phyloP scores from a whole-genome alignment of 495 filamentous ascomycete genomes.

The Hypoxylon perforatum region DNA sequence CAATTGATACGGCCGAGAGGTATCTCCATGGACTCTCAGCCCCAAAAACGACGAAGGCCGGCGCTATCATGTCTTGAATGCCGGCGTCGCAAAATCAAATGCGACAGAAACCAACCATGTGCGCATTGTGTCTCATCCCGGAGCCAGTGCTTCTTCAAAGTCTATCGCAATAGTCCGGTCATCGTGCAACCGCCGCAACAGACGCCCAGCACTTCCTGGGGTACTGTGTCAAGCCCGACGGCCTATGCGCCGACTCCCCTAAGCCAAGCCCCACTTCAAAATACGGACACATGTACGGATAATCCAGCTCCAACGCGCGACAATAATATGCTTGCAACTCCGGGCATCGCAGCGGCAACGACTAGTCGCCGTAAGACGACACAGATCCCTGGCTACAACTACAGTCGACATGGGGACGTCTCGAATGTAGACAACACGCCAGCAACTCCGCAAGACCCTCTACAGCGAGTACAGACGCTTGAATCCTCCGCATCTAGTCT shows the following conservation, averaged over 20 bases:
- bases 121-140: constrained; percentile 52
- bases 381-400: not conserved
- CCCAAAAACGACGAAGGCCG: constrained; percentile 49
- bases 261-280: not conserved
- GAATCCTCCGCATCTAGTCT: constrained; percentile 30
- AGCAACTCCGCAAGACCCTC: constrained; percentile 29
- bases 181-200: not conserved
- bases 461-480: constrained; percentile 32
- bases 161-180: constrained; percentile 23
- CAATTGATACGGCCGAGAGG: constrained; percentile 15
- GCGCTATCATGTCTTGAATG: constrained; percentile 59
- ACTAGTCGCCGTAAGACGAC: not conserved
- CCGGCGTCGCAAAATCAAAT: constrained; percentile 64
- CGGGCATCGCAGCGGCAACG: not conserved
- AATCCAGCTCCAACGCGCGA: too few relatives aligned
- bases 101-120: constrained; percentile 58
- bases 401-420: not conserved
- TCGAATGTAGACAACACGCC: constrained; percentile 1
- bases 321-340: too few relatives aligned
- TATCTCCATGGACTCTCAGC: constrained; percentile 37
- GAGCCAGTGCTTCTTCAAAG: constrained; percentile 36
- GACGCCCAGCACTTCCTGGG: not conserved
- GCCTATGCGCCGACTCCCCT: constrained; percentile 13
- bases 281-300: not conserved
- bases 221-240: constrained; percentile 11